These are phyloP conservation scores for Lentinula aciculospora DNA, from an alignment of 768 basidiomycete species.

Conservation along the genomic window DNA sequence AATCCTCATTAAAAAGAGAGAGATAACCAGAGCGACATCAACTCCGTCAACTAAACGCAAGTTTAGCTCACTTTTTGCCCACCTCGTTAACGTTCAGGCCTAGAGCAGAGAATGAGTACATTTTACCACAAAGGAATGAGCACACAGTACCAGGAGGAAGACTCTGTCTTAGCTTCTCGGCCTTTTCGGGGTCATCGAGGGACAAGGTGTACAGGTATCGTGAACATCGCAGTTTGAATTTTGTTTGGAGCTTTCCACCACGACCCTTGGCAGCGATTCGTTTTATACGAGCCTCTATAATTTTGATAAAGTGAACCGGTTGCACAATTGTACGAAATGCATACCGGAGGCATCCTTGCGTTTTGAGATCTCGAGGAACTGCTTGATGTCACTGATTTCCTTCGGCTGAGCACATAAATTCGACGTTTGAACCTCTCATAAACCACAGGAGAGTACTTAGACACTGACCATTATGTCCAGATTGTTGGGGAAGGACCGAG, in stretches of 20 bases:
- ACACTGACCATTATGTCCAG: conserved; percentile 6
- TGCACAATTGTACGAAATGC: conserved; percentile 27
- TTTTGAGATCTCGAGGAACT: conserved; percentile 95
- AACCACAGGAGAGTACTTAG: neutral
- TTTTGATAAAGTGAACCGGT: neutral
- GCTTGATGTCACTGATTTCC: conserved; percentile 97
- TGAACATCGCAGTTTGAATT: conserved; percentile 98
- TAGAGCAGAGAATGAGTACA: conserved; percentile 19
- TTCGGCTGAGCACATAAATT: conserved; percentile 60
- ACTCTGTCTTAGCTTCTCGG: conserved; percentile 93
- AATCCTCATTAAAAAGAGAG: neutral
- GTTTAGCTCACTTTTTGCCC: conserved; percentile 59
- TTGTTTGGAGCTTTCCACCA: conserved; percentile 77
- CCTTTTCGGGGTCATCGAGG: conserved; percentile 95
- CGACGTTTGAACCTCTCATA: neutral
- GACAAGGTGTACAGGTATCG: conserved; percentile 97
- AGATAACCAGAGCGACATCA: neutral
- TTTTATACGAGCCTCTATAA: conserved; percentile 93
- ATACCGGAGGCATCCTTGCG: conserved; percentile 95
- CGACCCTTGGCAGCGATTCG: conserved; percentile 70
- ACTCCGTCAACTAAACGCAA: neutral
- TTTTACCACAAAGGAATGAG: neutral
- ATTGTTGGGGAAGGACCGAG: neutral
- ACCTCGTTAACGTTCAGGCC: conserved; percentile 73
- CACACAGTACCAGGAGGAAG: conserved; percentile 76